Evolutionary conservation across 331 rosid species (phyloP), one percentile per base, ranked within the genome.

Genomic region (Cydonia oblonga): DNA sequence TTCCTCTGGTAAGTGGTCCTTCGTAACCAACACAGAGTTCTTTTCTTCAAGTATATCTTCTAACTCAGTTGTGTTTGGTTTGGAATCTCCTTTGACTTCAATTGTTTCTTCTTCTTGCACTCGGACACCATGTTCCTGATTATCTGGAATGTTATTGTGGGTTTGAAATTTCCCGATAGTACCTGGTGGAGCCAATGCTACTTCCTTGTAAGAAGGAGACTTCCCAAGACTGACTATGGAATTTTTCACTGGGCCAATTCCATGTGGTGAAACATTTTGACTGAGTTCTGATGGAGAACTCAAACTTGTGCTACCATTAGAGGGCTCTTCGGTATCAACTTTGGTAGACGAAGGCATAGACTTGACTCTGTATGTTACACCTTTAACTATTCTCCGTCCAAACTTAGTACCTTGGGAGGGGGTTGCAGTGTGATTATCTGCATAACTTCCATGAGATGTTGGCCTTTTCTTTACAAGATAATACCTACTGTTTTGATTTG

Each of bases 181-280:
- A 76, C 99, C 99, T 32, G 97, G 99, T 69, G 96, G 97, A 64
- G 99, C 96, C 87, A 90, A 80, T 52, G 99, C 99, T 68, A 95
- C 99, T 87, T 95, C 99, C 89, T 88, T 95, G 86, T 95, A 95
- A 20, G 99, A 95, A 79, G 96, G 99, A 80, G 96, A 91, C 76
- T 95, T 95, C 67, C 99, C 99, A 63, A 90, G 90, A 84, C 90
- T 83, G 42, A 86, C 86, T 54, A 79, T 20, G 33, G 96, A 82
- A 73, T 69, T 81, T 89, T 86, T 95, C 74, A 25, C 74, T 51
- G 89, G 79, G 83, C 80, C 83, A 79, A 46, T 81, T 69, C 83
- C 96, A 64, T 62, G 81, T 7, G 63, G 58, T 10, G 81, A 58
- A 53, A 74, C 73, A 57, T 46, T 78, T 74, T 87, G 64, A 82